Percentiles rank a stretch among this genome's conserved stretches.
Conservation (phyloP, 306 rosid species). For the Glycine tomentella region DNA sequence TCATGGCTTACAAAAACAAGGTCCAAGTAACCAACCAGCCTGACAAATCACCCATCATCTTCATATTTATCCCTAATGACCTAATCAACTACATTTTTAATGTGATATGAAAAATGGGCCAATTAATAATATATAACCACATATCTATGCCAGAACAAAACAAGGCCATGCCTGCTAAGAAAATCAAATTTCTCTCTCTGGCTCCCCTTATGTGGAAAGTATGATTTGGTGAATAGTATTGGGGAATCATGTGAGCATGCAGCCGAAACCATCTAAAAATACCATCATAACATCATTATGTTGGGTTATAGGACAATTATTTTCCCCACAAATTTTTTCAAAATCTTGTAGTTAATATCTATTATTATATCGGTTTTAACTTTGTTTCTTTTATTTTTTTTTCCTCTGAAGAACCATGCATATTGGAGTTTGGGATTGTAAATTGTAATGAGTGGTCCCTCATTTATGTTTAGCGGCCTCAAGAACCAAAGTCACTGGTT, state of each 20-base stretch:
- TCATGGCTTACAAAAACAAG: background rate
- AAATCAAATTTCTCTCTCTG: constrained; percentile 9
- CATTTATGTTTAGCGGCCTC: constrained; percentile 15
- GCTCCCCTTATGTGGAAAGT: constrained; percentile 44
- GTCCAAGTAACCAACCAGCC: constrained; percentile 46
- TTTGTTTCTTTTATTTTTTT: too few species aligned
- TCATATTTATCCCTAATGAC: constrained; percentile 18
- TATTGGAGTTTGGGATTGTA: constrained; percentile 2
- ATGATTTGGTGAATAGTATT: constrained; percentile 64
- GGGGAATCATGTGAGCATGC: constrained; percentile 61
- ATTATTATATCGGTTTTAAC: too few species aligned
- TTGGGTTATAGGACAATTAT: constrained; percentile 38
- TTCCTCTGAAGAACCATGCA: background rate
- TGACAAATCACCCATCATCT: constrained; percentile 64
- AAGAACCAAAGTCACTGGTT: constrained; percentile 21
- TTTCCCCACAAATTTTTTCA: constrained; percentile 36
- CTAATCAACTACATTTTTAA: constrained; percentile 30
- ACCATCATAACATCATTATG: constrained; percentile 20
- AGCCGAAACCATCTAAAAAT: constrained; percentile 23
- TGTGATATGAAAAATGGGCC: constrained; percentile 27
- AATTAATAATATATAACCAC: constrained; percentile 29
- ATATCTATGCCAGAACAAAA: constrained; percentile 54
- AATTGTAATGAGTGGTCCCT: constrained; percentile 33
- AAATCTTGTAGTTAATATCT: background rate
- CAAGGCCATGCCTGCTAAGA: constrained; percentile 53